These are phyloP conservation scores for Trichoderma lentiforme DNA, from an alignment of 2,329 filamentous ascomycete genomes.

Conservation along the genomic window DNA sequence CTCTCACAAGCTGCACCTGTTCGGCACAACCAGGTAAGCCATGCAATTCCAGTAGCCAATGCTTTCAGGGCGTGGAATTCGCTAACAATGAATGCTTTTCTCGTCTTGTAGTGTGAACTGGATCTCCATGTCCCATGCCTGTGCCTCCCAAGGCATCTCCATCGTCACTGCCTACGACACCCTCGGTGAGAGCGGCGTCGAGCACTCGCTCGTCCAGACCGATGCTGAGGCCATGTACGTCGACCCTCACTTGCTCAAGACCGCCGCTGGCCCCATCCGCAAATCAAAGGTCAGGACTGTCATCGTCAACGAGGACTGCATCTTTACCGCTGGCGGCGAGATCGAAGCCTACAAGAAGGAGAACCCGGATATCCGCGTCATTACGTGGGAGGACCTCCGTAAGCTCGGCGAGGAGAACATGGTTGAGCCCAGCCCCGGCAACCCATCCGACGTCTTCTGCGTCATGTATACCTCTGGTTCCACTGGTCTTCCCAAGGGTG, in stretches of 20 bases:
- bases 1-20: conserved; percentile 72
- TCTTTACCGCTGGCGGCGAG: conserved; percentile 50
- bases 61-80: background rate
- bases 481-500: conserved; percentile 86
- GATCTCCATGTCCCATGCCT: conserved; percentile 74
- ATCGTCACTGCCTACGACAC: conserved; percentile 96
- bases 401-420: conserved; percentile 64
- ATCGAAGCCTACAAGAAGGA: conserved; percentile 55
- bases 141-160: conserved; percentile 80
- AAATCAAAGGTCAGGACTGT: conserved; percentile 55
- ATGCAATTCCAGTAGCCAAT: background rate
- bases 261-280: conserved; percentile 54
- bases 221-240: conserved; percentile 79
- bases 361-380: conserved; percentile 51
- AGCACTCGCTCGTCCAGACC: conserved; percentile 82
- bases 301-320: conserved; percentile 59
- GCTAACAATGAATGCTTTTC: background rate
- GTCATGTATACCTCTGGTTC: conserved; percentile 86
- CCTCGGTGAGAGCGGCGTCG: conserved; percentile 77
- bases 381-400: conserved; percentile 55
- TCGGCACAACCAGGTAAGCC: conserved; percentile 72
- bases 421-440: conserved; percentile 67
- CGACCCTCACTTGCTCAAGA: conserved; percentile 72
- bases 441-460: conserved; percentile 76
- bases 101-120: conserved; percentile 62